A percentile compares a stretch with the other conserved stretches of the same genome.
These are phyloP conservation scores for Rosa rugosa DNA, from an alignment of 306 rosid species.

Conservation along the genomic window DNA sequence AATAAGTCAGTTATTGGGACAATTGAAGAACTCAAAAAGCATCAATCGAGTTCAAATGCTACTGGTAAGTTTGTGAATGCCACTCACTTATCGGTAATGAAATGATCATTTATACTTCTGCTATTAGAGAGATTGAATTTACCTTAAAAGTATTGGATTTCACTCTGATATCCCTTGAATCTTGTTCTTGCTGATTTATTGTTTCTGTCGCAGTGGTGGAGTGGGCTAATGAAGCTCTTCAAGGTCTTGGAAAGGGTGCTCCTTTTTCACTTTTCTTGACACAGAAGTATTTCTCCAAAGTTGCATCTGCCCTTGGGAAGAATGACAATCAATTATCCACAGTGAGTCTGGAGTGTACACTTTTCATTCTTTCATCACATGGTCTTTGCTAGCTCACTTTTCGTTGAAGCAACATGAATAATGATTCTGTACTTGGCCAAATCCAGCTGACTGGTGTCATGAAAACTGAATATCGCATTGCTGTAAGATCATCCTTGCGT, in stretches of 20 bases:
- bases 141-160: conserved; percentile 10
- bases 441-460: conserved; percentile 75
- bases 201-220: conserved; percentile 59
- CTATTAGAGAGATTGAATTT: neutral
- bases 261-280: conserved; percentile 93
- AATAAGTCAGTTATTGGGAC: conserved; percentile 67
- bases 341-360: conserved; percentile 42
- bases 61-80: conserved; percentile 52
- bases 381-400: neutral
- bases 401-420: neutral
- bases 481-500: conserved; percentile 77
- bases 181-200: conserved; percentile 4
- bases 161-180: neutral
- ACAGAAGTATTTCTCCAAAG: conserved; percentile 66
- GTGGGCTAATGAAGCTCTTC: conserved; percentile 96
- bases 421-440: conserved; percentile 21
- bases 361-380: neutral
- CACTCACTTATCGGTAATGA: conserved; percentile 18
- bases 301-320: conserved; percentile 69
- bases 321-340: conserved; percentile 55
- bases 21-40: conserved; percentile 62
- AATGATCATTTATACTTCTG: neutral
- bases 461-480: conserved; percentile 90
- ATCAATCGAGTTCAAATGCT: conserved; percentile 63
- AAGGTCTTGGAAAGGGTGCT: conserved; percentile 86